Evolutionary conservation across 305 asterid species (phyloP), one percentile per base, ranked within the genome.

Genomic region (Fraxinus angustifolia): DNA sequence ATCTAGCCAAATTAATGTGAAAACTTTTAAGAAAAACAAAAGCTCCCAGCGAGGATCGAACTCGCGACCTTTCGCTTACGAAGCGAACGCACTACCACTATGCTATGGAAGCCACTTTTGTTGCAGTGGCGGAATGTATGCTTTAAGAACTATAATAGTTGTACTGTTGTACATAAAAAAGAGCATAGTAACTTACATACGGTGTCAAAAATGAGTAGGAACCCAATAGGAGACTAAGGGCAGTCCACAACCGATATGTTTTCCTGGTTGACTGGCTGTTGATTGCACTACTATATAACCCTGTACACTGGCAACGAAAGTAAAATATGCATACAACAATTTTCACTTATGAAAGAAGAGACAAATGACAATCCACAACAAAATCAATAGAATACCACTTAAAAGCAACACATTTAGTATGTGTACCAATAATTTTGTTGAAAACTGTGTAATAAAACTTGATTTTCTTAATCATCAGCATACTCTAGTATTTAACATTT

Each of bases 41-140:
- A 93, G 97, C 97, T 91, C 94, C 91, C 92, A 91, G 96, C 88
- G 97, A 93, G 98, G 96, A 93, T 94, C 97, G 97, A 93, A 93
- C 97, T 93, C 97, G 86, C 97, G 97, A 88, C 97, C 97, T 93
- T 94, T 93, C 96, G 96, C 99, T 95, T 95, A 95, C 97, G 97
- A 95, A 95, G 97, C 97, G 96, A 95, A 92, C 97, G 96, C 98
- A 92, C 88, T 95, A 94, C 98, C 97, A 95, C 98, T 91, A 95
- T 91, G 99, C 99, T 92, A 94, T 68, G 74, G 74, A 68, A 68
- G 74, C 38, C 0, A 10, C 10, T 56, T 56, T 21, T 6, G 19
- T 16, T n/a, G 62, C 62, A 16, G 1, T 3, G 6, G 17, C 56
- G 17, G 17, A 45, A 12, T 45, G 17, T 45, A 0, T 14, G 3